Conservation (phyloP, 192 early-diverging fungal genomes). For the Coemansia erecta region DNA sequence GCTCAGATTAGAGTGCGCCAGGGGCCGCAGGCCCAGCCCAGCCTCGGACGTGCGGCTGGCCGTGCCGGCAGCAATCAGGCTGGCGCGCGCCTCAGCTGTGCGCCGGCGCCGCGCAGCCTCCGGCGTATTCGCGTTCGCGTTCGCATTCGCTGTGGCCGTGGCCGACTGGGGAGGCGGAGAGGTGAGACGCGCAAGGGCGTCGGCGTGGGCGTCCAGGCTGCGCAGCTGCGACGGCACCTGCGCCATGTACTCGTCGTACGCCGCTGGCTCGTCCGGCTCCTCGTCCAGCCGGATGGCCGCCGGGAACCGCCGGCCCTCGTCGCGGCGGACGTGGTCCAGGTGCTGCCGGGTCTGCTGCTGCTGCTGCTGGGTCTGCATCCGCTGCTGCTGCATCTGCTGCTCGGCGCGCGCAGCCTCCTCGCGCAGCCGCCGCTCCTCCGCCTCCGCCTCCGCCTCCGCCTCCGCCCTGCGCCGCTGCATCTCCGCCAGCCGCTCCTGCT, state of each 20-base stretch:
- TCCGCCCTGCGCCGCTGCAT: conserved; percentile 24
- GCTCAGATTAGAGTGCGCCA: background rate
- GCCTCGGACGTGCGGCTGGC: conserved; percentile 45
- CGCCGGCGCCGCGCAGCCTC: conserved; percentile 34
- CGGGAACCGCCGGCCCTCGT: too few species aligned
- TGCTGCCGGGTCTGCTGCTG: background rate
- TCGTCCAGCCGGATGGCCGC: background rate
- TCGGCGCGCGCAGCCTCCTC: conserved; percentile 31
- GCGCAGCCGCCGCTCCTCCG: conserved; percentile 11
- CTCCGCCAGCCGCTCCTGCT: conserved; percentile 21
- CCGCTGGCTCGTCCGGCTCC: conserved; percentile 2
- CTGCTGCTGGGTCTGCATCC: background rate
- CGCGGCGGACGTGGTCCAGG: background rate
- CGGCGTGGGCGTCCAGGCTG: conserved; percentile 17
- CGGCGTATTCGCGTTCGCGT: conserved; percentile 23
- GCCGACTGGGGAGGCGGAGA: background rate
- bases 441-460: conserved; percentile 19
- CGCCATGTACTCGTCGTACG: conserved; percentile 8
- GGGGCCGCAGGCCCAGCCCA: conserved; percentile 14
- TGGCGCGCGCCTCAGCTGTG: conserved; percentile 46
- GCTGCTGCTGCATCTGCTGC: conserved; percentile 7
- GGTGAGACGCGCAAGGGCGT: conserved; percentile 31
- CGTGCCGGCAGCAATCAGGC: conserved; percentile 38
- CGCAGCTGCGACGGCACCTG: conserved; percentile 11
- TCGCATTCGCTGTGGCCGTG: conserved; percentile 12